Percentiles rank a stretch among this genome's conserved stretches.
These are phyloP conservation scores for Pholiota adiposa DNA, from an alignment of 1,284 basidiomycete species.

Conservation along the genomic window DNA sequence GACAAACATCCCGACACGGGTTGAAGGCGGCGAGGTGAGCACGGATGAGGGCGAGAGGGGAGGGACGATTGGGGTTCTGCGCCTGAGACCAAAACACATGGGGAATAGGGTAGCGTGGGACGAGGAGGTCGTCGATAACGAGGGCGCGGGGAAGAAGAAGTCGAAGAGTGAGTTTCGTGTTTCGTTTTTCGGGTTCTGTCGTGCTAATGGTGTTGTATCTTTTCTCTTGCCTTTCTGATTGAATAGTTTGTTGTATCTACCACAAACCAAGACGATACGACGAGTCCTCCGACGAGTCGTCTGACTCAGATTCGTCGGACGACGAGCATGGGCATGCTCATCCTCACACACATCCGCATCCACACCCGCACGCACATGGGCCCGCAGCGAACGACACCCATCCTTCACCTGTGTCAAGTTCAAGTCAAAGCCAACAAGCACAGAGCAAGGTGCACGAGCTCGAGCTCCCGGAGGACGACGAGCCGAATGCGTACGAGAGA, in stretches of 20 bases:
- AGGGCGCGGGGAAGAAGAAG: slow-evolving; percentile 78
- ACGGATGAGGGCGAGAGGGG: slow-evolving; percentile 6
- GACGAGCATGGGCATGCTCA: slow-evolving; percentile 28
- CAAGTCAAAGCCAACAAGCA: slow-evolving; percentile 26
- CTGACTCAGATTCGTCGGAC: slow-evolving; percentile 45
- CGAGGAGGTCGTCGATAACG: slow-evolving; percentile 85
- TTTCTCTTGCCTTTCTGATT: background rate
- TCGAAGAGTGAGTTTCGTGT: slow-evolving; percentile 75
- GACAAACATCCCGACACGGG: slow-evolving; percentile 44
- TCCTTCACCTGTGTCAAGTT: no score
- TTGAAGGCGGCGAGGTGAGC: slow-evolving; percentile 27
- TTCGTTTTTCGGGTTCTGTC: background rate
- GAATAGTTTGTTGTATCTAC: slow-evolving; percentile 86
- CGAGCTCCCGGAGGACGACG: slow-evolving; percentile 29
- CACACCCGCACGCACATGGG: slow-evolving; percentile 23
- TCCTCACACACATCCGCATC: slow-evolving; percentile 19
- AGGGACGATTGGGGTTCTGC: slow-evolving; percentile 48
- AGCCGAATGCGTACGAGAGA: slow-evolving; percentile 63
- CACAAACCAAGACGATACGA: slow-evolving; percentile 80
- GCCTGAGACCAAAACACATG: slow-evolving; percentile 53
- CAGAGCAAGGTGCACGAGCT: slow-evolving; percentile 27
- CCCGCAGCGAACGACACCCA: no score
- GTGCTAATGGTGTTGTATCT: background rate
- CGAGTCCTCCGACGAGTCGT: slow-evolving; percentile 77
- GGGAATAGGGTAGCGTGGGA: slow-evolving; percentile 69